Base-by-base conservation (phyloP, 306 rosid genomes). In the Lupinus albus region DNA sequence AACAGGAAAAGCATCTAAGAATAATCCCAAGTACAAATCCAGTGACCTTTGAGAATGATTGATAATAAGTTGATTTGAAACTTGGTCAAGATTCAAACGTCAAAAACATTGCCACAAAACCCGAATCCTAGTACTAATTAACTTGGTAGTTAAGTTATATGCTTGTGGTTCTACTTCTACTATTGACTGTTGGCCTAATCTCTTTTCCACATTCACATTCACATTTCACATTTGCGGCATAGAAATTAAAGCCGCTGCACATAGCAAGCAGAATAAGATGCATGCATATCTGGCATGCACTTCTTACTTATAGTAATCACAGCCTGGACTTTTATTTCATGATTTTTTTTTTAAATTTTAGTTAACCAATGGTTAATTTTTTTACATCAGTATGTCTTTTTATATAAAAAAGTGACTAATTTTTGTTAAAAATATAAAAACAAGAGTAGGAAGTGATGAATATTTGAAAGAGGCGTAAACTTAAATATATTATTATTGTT, bases 51-150 rank as follows among this genome's bases (percentile, higher is more conserved):
- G 35, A 9, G 45, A 52, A 20, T 11, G 39, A 52, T 54, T 30
- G n/a, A n/a, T n/a, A n/a, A n/a, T n/a, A 68, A 20, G 20, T 39
- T 13, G 64, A 57, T 53, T 39, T 36, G 72, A 53, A 68, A 68
- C 4, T 16, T 6, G 7, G 53, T 54, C 53, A 54, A 56, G 11
- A 32, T 42, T 28, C 33, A 52, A 41, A 67, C 1, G 21, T 61
- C 30, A 42, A 59, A 58, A 25, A 4, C 48, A 3, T 47, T 0
- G 20, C 48, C 18, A 35, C 4, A 0, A 32, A 39, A 53, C 1
- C 12, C 1, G 13, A 15, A 69, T 44, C 56, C 66, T 44, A 55
- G 35, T 21, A 69, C 55, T 17, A 9, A 45, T 12, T 12, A n/a
- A 7, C 5, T 6, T 68, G 42, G 1, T 14, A 10, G 44, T 68